phyloP scores from a whole-genome alignment of 306 rosid species.

The Sindora glabra region DNA sequence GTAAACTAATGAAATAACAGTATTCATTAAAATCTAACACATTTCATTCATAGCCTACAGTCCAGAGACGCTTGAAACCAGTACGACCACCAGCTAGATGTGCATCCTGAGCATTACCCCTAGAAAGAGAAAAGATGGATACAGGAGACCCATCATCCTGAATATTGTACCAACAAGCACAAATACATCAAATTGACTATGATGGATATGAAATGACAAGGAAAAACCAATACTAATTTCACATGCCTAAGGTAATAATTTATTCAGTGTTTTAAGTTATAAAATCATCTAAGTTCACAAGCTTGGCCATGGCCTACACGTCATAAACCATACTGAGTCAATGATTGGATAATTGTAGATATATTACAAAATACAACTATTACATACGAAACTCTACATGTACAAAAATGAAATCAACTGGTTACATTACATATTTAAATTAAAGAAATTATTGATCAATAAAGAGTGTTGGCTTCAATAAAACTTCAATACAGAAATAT shows the following conservation, averaged over 20 bases:
- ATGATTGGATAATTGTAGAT: not conserved
- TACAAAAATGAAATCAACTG: not conserved
- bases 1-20: too few species aligned
- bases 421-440: not conserved
- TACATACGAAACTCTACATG: not conserved
- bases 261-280: not conserved
- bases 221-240: not conserved
- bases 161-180: not conserved
- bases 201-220: not conserved
- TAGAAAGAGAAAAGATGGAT: constrained; percentile 46
- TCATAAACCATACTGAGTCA: not conserved
- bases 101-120: constrained; percentile 56
- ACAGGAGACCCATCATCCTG: constrained; percentile 64
- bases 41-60: constrained; percentile 26
- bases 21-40: not conserved
- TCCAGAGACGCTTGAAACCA: constrained; percentile 60
- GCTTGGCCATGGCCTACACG: too few species aligned
- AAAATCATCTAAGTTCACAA: not conserved
- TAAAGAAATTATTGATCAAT: not conserved
- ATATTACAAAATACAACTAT: not conserved
- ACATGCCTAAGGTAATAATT: not conserved
- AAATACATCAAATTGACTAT: not conserved
- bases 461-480: not conserved
- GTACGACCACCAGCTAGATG: constrained; percentile 61
- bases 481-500: not conserved